A percentile compares a stretch with the other conserved stretches of the same genome.
Conservation (phyloP, 2,329 filamentous ascomycete species). For the Tothia fuscella region DNA sequence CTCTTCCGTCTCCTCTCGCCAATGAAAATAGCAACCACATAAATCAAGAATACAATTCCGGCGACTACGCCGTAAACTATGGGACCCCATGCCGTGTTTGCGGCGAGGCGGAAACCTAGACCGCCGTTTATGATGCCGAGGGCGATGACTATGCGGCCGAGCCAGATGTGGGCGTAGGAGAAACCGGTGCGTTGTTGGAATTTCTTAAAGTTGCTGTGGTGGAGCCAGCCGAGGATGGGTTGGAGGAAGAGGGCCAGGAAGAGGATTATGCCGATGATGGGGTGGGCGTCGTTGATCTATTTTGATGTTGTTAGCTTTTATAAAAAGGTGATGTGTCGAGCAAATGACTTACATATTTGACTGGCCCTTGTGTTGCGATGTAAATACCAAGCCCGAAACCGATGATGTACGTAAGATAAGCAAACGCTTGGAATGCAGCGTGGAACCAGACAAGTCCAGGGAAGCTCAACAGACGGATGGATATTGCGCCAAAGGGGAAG, state of each 20-base stretch:
- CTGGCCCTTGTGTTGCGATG: slow-evolving; percentile 31
- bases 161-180: slow-evolving; percentile 42
- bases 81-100: slow-evolving; percentile 26
- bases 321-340: not conserved
- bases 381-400: slow-evolving; percentile 41
- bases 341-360: slow-evolving; percentile 14
- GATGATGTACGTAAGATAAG: slow-evolving; percentile 34
- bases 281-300: slow-evolving; percentile 32
- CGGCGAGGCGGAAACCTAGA: slow-evolving; percentile 38
- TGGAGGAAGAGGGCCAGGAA: slow-evolving; percentile 42
- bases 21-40: slow-evolving; percentile 10
- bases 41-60: slow-evolving; percentile 31
- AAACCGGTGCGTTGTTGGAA: slow-evolving; percentile 32
- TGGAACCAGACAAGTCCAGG: slow-evolving; percentile 33
- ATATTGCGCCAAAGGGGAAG: slow-evolving; percentile 33
- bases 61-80: slow-evolving; percentile 41
- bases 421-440: slow-evolving; percentile 35
- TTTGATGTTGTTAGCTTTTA: not conserved
- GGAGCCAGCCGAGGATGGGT: slow-evolving; percentile 38
- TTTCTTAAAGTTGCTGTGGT: slow-evolving; percentile 40
- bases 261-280: slow-evolving; percentile 43
- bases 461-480: slow-evolving; percentile 31
- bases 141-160: slow-evolving; percentile 38
- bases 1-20: slow-evolving; percentile 10
- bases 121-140: slow-evolving; percentile 47